Evolutionary conservation across 495 filamentous ascomycete species (phyloP), one percentile per base, ranked within the genome.

Genomic region (Tetracladium marchalianum): DNA sequence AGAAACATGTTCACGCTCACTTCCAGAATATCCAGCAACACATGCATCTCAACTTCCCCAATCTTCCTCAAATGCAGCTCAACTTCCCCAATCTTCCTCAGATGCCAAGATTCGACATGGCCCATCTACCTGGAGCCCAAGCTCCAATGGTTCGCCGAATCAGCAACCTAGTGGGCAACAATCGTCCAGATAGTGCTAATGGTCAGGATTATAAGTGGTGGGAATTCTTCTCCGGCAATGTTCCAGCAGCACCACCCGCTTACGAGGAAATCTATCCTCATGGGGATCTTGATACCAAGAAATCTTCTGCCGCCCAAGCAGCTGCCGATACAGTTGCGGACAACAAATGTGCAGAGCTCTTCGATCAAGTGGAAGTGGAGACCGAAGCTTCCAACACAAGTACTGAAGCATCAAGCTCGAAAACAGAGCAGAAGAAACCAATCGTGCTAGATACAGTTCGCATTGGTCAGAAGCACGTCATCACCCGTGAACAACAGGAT

Each of bases 191-290:
- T 35, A 60, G 52, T 32, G 42, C 64, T 12, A 66, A 72, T 18
- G 57, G 72, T 40, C 59, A 65, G 4, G 73, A 80, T 50, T 71
- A 70, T 49, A 67, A 72, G 51, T 87, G 85, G 81, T 86, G 82
- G 75, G 81, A 85, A 55, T 65, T 82, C 62, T 63, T 71, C 62
- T 51, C 62, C 33, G 64, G 52, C 11, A 35, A 61, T 4, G 59
- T 66, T 19, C 46, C 61, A 1, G 54, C 65, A 5, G 68, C 71
- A 22, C 87, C 87, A 5, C 87, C 87, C 31, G 77, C 87, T 4
- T 94, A 94, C 49, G 78, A 88, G 43, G 87, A 89, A 16, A 73
- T 93, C 22, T 94, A 78, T 57, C 87, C 87, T 5, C 39, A 64
- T 31, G 65, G 69, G 11, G 67, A 68, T 37, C 52, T 66, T 5